Evolutionary conservation across 2,329 filamentous ascomycete species (phyloP).

Genomic region (Trichophyton benhamiae): DNA sequence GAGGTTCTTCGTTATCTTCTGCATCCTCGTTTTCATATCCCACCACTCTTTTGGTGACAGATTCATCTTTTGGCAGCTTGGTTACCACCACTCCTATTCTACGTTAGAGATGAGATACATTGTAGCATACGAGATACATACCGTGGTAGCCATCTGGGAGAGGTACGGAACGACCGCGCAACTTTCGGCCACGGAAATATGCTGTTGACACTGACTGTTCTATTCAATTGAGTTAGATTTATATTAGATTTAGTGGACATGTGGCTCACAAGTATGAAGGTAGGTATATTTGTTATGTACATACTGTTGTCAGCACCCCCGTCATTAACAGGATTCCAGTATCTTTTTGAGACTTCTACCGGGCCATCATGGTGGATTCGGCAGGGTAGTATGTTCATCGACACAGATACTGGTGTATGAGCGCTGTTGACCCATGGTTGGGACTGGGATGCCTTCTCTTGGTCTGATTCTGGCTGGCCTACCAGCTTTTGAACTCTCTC

Average conservation of each 20-base stretch:
- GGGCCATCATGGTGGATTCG: conserved; percentile 66
- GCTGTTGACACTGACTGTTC: conserved; percentile 30
- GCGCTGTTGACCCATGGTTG: not conserved
- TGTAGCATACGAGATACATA: conserved; percentile 14
- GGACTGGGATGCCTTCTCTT: not conserved
- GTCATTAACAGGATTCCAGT: conserved; percentile 54
- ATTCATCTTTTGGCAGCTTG: conserved; percentile 17
- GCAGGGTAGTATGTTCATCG: conserved; percentile 66
- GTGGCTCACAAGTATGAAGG: not conserved
- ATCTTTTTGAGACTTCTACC: conserved; percentile 49
- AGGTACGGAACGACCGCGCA: conserved; percentile 53
- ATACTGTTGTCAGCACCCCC: conserved; percentile 27
- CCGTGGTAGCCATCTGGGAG: conserved; percentile 61
- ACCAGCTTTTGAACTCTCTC: not conserved
- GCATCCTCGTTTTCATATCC: not conserved
- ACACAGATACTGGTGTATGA: conserved; percentile 26
- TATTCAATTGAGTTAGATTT: not conserved
- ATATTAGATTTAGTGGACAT: not conserved
- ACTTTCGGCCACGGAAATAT: conserved; percentile 69
- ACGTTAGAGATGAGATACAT: not conserved
- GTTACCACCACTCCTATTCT: conserved; percentile 46
- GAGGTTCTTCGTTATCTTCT: conserved; percentile 34
- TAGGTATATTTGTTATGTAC: not conserved
- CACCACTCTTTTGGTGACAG: not conserved
- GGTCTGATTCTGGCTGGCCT: conserved; percentile 14